Conservation (phyloP, 495 filamentous ascomycete species). For the Aspergillus mulundensis region DNA sequence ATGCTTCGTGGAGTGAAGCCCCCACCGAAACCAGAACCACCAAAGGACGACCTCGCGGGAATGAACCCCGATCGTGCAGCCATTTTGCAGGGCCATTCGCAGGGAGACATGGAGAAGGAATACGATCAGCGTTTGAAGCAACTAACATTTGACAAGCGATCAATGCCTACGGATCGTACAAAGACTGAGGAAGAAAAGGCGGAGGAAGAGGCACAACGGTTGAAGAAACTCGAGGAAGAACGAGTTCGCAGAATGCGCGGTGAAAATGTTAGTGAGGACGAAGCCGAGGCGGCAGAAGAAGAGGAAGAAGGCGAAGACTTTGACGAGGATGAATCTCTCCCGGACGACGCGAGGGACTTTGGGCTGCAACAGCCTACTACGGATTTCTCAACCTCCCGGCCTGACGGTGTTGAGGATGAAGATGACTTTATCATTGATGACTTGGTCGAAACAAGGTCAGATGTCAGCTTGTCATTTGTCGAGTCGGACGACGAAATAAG, state of each 20-base stretch:
- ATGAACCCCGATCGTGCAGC: conserved; percentile 60
- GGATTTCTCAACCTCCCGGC: conserved; percentile 26
- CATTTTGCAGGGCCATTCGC: conserved; percentile 57
- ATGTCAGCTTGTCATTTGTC: conserved; percentile 50
- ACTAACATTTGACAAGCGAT: conserved; percentile 75
- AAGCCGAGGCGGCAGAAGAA: conserved; percentile 42
- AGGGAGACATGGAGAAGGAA: conserved; percentile 64
- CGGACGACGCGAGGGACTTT: conserved; percentile 54
- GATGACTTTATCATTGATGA: conserved; percentile 90
- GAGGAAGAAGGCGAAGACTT: conserved; percentile 33
- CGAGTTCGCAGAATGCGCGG: conserved; percentile 50
- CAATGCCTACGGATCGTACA: conserved; percentile 77
- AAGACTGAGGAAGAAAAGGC: conserved; percentile 88
- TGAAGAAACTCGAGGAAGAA: conserved; percentile 77
- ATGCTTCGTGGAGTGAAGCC: conserved; percentile 55
- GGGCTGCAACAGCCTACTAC: conserved; percentile 42
- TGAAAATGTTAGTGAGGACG: conserved; percentile 38
- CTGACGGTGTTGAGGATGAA: conserved; percentile 71
- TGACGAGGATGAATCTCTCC: conserved; percentile 37
- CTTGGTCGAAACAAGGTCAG: conserved; percentile 57
- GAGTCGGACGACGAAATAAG: conserved; percentile 46
- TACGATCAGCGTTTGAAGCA: conserved; percentile 82
- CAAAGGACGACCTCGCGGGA: conserved; percentile 36
- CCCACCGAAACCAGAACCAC: conserved; percentile 38
- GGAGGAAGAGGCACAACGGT: conserved; percentile 64